A percentile compares a stretch with the other conserved stretches of the same genome.
These are phyloP conservation scores for Calycina herbarum DNA, from an alignment of 2,329 filamentous ascomycete species.

Conservation along the genomic window DNA sequence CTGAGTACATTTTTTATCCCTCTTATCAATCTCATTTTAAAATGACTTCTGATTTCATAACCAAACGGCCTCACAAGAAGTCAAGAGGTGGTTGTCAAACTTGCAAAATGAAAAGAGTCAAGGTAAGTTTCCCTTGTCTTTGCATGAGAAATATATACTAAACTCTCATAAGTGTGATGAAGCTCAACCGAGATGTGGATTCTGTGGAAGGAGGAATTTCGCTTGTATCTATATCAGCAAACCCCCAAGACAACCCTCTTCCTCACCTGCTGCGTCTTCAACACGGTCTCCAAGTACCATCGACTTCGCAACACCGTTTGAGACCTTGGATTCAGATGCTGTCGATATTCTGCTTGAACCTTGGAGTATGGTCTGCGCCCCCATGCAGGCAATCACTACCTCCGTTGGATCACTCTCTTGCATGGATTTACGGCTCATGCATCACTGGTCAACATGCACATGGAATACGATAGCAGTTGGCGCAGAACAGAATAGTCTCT, in stretches of 20 bases:
- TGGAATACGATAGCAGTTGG: conserved; percentile 25
- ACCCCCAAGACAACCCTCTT: conserved; percentile 1
- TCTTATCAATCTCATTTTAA: neutral
- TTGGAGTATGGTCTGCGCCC: conserved; percentile 15
- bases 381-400: conserved; percentile 20
- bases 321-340: neutral
- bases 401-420: conserved; percentile 25
- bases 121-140: conserved; percentile 23
- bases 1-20: neutral
- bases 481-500: conserved; percentile 17
- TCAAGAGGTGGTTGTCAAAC: conserved; percentile 34
- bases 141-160: neutral
- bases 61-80: conserved; percentile 37
- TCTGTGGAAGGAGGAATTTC: conserved; percentile 32
- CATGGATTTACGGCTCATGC: conserved; percentile 32
- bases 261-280: neutral
- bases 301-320: neutral
- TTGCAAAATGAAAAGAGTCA: conserved; percentile 36
- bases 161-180: conserved; percentile 33
- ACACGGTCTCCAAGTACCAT: neutral
- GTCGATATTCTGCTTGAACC: conserved; percentile 9
- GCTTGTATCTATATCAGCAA: conserved; percentile 28
- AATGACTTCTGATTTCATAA: conserved; percentile 30
- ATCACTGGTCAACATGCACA: conserved; percentile 33
- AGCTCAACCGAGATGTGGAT: conserved; percentile 32